These are phyloP conservation scores for Poa pratensis DNA, from an alignment of 176 grass and related monocot species.

Conservation along the genomic window DNA sequence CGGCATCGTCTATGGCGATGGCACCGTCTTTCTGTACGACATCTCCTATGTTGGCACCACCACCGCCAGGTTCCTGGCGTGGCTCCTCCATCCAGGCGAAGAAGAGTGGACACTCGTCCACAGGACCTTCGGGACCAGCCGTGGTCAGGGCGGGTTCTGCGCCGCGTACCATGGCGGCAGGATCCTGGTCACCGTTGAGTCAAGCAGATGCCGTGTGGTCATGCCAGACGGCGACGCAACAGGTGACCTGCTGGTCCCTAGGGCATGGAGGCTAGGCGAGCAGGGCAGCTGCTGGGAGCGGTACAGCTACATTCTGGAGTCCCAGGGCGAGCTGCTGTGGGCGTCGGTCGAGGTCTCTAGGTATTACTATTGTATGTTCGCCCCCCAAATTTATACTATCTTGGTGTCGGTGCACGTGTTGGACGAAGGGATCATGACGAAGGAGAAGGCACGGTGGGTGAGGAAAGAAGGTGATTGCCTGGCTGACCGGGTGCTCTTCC, in stretches of 20 bases:
- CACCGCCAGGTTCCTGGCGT: not conserved
- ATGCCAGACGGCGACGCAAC: too few relatives aligned
- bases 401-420: not conserved
- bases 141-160: not conserved
- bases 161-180: not conserved
- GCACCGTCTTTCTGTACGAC: not conserved
- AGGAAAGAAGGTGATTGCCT: not conserved
- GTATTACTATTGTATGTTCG: too few relatives aligned
- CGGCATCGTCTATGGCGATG: not conserved
- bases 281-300: not conserved
- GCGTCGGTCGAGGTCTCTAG: not conserved
- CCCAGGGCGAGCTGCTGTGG: not conserved
- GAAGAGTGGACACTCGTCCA: not conserved
- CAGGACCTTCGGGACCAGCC: too few relatives aligned
- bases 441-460: not conserved
- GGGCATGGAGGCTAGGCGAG: fast-evolving
- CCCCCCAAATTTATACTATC: fast-evolving
- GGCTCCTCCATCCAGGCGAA: not conserved
- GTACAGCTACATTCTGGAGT: not conserved
- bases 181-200: not conserved
- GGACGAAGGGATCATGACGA: not conserved
- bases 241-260: not conserved
- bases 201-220: fast-evolving
- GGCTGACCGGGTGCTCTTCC: not conserved
- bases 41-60: not conserved